Percentiles rank a stretch among this genome's conserved stretches.
Conservation (phyloP, 148 eudicot species). For the Chenopodium album region DNA sequence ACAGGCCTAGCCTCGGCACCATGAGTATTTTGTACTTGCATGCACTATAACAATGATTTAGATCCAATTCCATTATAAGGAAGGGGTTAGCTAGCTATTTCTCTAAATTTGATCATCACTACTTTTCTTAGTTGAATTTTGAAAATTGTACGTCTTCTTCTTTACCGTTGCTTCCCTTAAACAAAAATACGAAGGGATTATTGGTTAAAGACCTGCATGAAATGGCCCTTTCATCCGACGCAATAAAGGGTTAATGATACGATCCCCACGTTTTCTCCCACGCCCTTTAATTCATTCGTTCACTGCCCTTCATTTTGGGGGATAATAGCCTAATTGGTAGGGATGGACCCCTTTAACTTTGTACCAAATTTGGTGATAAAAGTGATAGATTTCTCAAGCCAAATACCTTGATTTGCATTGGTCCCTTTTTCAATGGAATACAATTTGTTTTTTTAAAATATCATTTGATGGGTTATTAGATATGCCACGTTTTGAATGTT, state of each 20-base stretch:
- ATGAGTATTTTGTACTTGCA: too few species aligned
- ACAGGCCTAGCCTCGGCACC: too few species aligned
- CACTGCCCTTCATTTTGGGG: background rate
- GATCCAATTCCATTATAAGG: background rate
- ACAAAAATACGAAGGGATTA: background rate
- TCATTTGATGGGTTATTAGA: background rate
- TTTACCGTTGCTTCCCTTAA: background rate
- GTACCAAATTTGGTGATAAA: background rate
- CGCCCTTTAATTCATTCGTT: background rate
- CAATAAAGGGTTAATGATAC: background rate
- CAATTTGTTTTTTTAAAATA: background rate
- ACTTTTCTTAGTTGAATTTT: background rate
- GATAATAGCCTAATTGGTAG: background rate
- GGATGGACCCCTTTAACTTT: background rate
- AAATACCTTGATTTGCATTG: background rate
- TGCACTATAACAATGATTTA: too few species aligned
- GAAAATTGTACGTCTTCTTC: background rate
- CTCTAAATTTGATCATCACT: background rate
- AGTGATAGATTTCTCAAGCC: background rate
- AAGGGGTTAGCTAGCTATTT: background rate
- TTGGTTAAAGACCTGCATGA: background rate
- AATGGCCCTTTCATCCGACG: background rate
- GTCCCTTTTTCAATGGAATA: slow-evolving; percentile 1
- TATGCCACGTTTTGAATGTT: slow-evolving; percentile 1
- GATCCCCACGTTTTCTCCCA: background rate